Conservation (phyloP, 192 early-diverging fungal species). For the Piromyces sp. region DNA sequence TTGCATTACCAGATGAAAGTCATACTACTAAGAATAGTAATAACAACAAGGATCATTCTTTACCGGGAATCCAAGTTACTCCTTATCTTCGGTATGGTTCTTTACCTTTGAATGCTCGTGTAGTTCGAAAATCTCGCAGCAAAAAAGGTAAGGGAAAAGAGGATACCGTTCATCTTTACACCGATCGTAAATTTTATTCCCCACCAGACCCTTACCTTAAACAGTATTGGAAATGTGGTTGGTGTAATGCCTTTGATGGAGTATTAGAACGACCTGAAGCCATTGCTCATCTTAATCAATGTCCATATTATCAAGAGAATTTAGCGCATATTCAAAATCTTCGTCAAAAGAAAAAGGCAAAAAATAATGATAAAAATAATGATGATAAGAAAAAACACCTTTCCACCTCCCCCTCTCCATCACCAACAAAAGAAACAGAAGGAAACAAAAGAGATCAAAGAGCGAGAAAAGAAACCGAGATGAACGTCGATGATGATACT, state of each 20-base stretch:
- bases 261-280: background rate
- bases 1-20: slow-evolving; percentile 4
- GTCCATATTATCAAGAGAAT: background rate
- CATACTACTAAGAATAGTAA: no score
- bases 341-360: background rate
- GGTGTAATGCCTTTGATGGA: background rate
- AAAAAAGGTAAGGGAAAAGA: background rate
- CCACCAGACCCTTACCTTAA: background rate
- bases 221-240: background rate
- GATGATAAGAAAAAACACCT: no score
- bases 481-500: no score
- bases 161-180: background rate
- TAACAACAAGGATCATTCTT: background rate
- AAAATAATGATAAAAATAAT: background rate
- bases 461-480: no score
- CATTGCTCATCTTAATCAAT: background rate
- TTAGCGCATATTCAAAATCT: background rate
- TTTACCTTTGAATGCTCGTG: background rate
- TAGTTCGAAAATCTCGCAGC: background rate
- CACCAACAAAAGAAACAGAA: no score
- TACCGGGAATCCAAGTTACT: slow-evolving; percentile 11
- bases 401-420: background rate
- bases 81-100: slow-evolving; percentile 13
- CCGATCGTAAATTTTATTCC: slow-evolving; percentile 1
- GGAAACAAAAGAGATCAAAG: no score